These are phyloP conservation scores for Aspergillus mulundensis DNA, from an alignment of 495 filamentous ascomycete species.

Conservation along the genomic window DNA sequence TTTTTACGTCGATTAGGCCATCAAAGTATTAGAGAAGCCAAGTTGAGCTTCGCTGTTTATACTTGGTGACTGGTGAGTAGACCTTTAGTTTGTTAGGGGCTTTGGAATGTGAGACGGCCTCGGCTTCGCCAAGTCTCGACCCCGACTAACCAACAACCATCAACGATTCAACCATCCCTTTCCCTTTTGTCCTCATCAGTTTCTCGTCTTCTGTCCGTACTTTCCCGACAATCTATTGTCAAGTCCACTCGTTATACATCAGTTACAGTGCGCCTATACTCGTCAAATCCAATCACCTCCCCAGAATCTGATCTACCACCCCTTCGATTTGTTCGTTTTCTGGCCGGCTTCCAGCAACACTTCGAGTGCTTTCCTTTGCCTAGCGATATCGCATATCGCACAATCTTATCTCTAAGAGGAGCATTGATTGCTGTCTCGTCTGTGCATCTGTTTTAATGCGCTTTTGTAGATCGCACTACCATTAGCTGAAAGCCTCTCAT, in stretches of 20 bases:
- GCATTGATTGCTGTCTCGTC: neutral
- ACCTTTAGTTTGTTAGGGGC: neutral
- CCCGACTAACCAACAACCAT: neutral
- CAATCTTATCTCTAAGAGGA: neutral
- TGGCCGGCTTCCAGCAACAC: neutral
- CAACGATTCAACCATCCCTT: neutral
- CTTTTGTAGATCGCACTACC: neutral
- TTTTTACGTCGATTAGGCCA: too few species aligned
- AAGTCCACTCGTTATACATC: slow-evolving; percentile 54
- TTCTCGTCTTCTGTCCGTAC: slow-evolving; percentile 9
- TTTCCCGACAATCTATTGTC: slow-evolving; percentile 46
- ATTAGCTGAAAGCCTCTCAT: too few species aligned
- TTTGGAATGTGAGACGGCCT: neutral
- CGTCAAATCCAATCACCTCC: neutral
- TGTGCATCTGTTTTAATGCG: neutral
- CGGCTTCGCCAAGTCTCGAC: slow-evolving; percentile 1
- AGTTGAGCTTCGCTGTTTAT: neutral
- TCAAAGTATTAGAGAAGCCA: too few species aligned
- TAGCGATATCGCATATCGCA: neutral
- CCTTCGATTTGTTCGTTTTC: neutral
- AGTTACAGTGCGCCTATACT: neutral
- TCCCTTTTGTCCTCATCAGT: neutral
- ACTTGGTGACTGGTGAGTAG: neutral
- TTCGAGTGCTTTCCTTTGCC: neutral
- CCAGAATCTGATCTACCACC: neutral